phyloP scores from a whole-genome alignment of 2,329 filamentous ascomycete species.

The Aspergillus chevalieri region DNA sequence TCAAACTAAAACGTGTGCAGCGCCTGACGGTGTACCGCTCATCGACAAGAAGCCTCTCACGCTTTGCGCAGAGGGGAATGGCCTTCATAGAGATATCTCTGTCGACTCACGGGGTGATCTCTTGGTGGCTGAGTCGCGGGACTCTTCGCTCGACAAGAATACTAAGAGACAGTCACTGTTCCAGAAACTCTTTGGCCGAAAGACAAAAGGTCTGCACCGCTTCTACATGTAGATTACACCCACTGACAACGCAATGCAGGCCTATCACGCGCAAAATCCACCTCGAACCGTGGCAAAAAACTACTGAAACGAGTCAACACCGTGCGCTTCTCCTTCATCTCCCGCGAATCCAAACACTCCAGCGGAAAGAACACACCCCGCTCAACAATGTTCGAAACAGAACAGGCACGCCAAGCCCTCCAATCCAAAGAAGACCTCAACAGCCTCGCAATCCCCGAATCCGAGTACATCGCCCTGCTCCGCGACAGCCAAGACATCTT shows the following conservation, averaged over 20 bases:
- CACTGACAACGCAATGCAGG: constrained; percentile 11
- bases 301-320: constrained; percentile 23
- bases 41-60: constrained; percentile 9
- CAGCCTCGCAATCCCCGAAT: constrained; percentile 9
- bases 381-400: constrained; percentile 7
- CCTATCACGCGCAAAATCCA: constrained; percentile 18
- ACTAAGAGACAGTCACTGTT: constrained; percentile 15
- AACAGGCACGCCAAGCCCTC: not conserved
- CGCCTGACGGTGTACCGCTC: constrained; percentile 3
- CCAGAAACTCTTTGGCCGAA: constrained; percentile 21
- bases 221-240: not conserved
- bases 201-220: constrained; percentile 16
- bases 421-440: constrained; percentile 6
- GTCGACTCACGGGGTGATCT: constrained; percentile 9
- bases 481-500: constrained; percentile 15
- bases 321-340: constrained; percentile 24
- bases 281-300: constrained; percentile 17
- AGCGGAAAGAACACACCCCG: constrained; percentile 10
- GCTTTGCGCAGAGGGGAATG: constrained; percentile 17
- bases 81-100: constrained; percentile 4
- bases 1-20: constrained; percentile 2
- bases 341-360: constrained; percentile 13
- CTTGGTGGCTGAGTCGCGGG: constrained; percentile 4
- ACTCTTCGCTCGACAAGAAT: constrained; percentile 7
- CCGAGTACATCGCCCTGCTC: constrained; percentile 12